These are phyloP conservation scores for Pichia nanzhaoensis DNA, from an alignment of 805 yeast genomes.

Conservation along the genomic window DNA sequence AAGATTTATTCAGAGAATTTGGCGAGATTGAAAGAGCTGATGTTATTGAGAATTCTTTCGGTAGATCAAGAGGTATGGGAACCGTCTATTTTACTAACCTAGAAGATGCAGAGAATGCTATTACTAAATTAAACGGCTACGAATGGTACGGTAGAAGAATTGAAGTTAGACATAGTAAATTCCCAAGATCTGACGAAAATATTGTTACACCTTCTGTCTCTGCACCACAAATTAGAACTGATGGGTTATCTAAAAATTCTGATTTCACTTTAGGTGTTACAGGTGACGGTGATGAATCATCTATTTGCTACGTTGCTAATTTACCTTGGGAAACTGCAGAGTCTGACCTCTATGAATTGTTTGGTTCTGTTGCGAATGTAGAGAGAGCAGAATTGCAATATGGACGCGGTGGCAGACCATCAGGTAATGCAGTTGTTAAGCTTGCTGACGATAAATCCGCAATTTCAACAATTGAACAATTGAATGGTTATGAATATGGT, in stretches of 20 bases:
- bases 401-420: slow-evolving; percentile 55
- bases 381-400: slow-evolving; percentile 68
- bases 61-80: slow-evolving; percentile 83
- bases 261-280: slow-evolving; percentile 62
- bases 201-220: slow-evolving; percentile 19
- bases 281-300: slow-evolving; percentile 56
- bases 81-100: slow-evolving; percentile 62
- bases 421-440: slow-evolving; percentile 82
- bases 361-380: slow-evolving; percentile 77
- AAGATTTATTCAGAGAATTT: slow-evolving; percentile 71
- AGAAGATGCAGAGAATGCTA: slow-evolving; percentile 68
- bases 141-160: slow-evolving; percentile 69
- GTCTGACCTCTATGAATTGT: slow-evolving; percentile 76
- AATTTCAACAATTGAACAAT: slow-evolving; percentile 62
- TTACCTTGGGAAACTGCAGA: slow-evolving; percentile 87
- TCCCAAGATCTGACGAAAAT: slow-evolving; percentile 11
- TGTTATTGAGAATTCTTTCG: slow-evolving; percentile 55
- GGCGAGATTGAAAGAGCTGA: slow-evolving; percentile 84
- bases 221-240: slow-evolving; percentile 9
- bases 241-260: slow-evolving; percentile 32
- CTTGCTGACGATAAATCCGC: slow-evolving; percentile 64
- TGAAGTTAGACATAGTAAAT: slow-evolving; percentile 72
- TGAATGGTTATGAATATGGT: slow-evolving; percentile 80
- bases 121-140: slow-evolving; percentile 60
- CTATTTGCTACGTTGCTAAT: slow-evolving; percentile 62